Evolutionary conservation across 495 filamentous ascomycete genomes (phyloP), one percentile per base, ranked within the genome.

Genomic region (Hypoxylon crocopeplum): DNA sequence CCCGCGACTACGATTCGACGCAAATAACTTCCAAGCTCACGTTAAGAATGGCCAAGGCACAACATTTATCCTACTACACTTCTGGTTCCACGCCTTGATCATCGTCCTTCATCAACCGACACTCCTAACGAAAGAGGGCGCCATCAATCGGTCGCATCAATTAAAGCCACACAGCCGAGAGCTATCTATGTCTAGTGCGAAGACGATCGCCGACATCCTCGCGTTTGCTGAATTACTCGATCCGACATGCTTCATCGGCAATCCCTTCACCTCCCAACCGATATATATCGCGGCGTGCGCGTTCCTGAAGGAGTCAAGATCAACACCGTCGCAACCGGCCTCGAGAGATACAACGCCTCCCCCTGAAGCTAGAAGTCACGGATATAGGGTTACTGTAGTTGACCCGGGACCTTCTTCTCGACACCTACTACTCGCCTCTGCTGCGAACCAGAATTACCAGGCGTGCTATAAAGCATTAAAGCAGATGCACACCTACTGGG

Each of bases 231-330:
- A 93, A 63, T 71, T 91, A 3, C 85, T 91, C 33, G 89, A 92
- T 70, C 86, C 87, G 2, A 87, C 87, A 72, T 89, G 89, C 56
- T 88, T 90, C 55, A 88, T 90, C 42, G 89, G 89, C 7, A 93
- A 93, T 50, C 91, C 91, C 0, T 95, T 95, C 51, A 95, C 88
- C 1, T 91, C 87, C 22, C 91, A 95, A 71, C 91, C 91, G 8
- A 92, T 95, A 66, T 95, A 93, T 66, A 92, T 95, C 62, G 90
- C 90, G 2, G 91, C 89, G 5, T 93, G 90, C 66, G 90, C 90
- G 4, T 95, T 95, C 60, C 74, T 95, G 12, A 88, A 90, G 79
- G 90, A 95, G 63, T 88, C 88, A 12, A 84, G 75, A n/a, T 79
- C 86, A 40, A 84, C 77, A 33, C 71, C 77, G 6, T 85, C 84